phyloP scores from a whole-genome alignment of 805 yeast genomes.

The Kluyveromyces starmeri region DNA sequence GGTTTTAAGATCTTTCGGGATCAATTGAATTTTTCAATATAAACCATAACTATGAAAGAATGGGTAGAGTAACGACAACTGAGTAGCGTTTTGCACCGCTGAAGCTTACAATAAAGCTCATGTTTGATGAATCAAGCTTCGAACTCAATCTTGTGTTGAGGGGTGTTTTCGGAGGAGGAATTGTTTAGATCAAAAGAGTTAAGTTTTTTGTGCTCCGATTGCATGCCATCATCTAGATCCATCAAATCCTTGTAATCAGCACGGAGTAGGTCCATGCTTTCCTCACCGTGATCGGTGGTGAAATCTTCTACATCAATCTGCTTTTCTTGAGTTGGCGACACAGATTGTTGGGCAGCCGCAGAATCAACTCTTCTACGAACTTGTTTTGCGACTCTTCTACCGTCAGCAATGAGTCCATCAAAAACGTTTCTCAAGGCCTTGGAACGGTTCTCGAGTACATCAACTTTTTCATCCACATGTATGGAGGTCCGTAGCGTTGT shows the following conservation, averaged over 20 bases:
- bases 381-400: constrained; percentile 81
- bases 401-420: constrained; percentile 86
- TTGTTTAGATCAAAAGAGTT: constrained; percentile 6
- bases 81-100: too few relatives aligned
- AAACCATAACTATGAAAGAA: too few relatives aligned
- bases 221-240: constrained; percentile 11
- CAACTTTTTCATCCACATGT: constrained; percentile 51
- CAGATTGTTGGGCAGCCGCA: constrained; percentile 34
- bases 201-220: constrained; percentile 13
- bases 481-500: constrained; percentile 57
- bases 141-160: constrained; percentile 18
- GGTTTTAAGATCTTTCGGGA: too few relatives aligned
- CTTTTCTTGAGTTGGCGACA: constrained; percentile 11
- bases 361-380: constrained; percentile 84
- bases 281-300: constrained; percentile 21
- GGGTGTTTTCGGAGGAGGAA: constrained; percentile 6
- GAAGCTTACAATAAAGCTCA: too few relatives aligned
- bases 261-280: constrained; percentile 22
- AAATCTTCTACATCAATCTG: constrained; percentile 27
- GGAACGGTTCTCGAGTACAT: constrained; percentile 34
- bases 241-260: constrained; percentile 24
- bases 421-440: constrained; percentile 76
- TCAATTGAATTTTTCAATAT: too few relatives aligned
- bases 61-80: too few relatives aligned
- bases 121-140: too few relatives aligned